A percentile compares a stretch with the other conserved stretches of the same genome.
phyloP scores from a whole-genome alignment of 805 yeast genomes.

The Zygotorulaspora florentina region DNA sequence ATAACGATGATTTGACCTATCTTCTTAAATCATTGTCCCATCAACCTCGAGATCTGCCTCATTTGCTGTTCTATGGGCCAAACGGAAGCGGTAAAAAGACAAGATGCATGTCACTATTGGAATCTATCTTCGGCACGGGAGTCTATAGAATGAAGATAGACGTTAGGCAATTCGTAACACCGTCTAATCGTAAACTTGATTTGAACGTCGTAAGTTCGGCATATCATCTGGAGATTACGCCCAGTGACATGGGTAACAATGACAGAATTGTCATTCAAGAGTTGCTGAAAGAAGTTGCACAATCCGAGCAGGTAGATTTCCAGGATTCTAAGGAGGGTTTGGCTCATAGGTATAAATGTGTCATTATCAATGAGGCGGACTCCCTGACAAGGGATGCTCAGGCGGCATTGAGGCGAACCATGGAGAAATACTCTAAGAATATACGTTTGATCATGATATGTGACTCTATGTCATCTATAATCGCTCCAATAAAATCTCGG shows the following conservation, averaged over 20 bases:
- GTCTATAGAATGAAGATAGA: conserved; percentile 86
- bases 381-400: conserved; percentile 88
- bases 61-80: conserved; percentile 88
- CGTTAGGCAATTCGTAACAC: conserved; percentile 74
- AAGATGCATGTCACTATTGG: conserved; percentile 72
- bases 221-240: conserved; percentile 90
- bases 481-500: conserved; percentile 91
- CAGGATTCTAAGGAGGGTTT: conserved; percentile 41
- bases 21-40: conserved; percentile 49
- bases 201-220: conserved; percentile 91
- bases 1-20: conserved; percentile 60
- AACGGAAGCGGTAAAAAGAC: conserved; percentile 97
- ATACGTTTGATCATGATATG: conserved; percentile 80
- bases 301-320: conserved; percentile 91
- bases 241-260: conserved; percentile 93
- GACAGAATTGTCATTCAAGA: conserved; percentile 96
- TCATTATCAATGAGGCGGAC: conserved; percentile 88
- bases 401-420: conserved; percentile 90
- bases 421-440: conserved; percentile 90
- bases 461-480: conserved; percentile 86
- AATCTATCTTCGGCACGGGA: conserved; percentile 76
- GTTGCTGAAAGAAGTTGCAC: conserved; percentile 87
- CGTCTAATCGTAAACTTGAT: conserved; percentile 74
- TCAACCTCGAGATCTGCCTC: conserved; percentile 71
- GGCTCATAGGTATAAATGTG: conserved; percentile 64